phyloP scores from a whole-genome alignment of 2,329 filamentous ascomycete genomes.

The Ophiostoma montium region DNA sequence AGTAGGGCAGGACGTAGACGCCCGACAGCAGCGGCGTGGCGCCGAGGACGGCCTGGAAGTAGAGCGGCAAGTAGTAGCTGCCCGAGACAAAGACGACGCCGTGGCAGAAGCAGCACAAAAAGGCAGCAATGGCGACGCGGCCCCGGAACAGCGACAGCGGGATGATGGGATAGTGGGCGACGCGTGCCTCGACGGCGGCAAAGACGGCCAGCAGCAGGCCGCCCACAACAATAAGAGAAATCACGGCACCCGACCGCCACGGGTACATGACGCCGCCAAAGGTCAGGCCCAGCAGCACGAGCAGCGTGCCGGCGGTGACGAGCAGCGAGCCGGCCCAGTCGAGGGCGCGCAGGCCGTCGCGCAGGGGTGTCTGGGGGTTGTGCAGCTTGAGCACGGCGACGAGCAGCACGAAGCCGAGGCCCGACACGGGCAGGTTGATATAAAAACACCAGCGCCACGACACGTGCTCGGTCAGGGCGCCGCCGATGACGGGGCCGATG shows the following conservation, averaged over 20 bases:
- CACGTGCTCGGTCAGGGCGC: conserved; percentile 16
- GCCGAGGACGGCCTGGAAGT: conserved; percentile 24
- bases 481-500: conserved; percentile 15
- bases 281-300: conserved; percentile 31
- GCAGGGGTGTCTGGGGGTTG: conserved; percentile 8
- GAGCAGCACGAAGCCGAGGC: conserved; percentile 16
- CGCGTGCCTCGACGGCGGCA: conserved; percentile 20
- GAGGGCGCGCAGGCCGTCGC: conserved; percentile 11
- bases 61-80: conserved; percentile 20
- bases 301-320: conserved; percentile 22
- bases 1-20: conserved; percentile 46
- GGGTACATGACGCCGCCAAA: conserved; percentile 23
- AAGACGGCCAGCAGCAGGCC: conserved; percentile 20
- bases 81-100: conserved; percentile 18
- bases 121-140: conserved; percentile 22
- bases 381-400: conserved; percentile 14
- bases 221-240: conserved; percentile 24
- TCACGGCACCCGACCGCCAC: conserved; percentile 18
- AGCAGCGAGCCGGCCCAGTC: conserved; percentile 12
- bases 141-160: conserved; percentile 26
- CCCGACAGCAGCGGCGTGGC: conserved; percentile 22
- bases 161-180: conserved; percentile 26
- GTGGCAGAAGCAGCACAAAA: conserved; percentile 22
- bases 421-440: conserved; percentile 21
- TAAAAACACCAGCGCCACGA: conserved; percentile 22